Base-by-base conservation (phyloP, 1,284 basidiomycete species). In the Moesziomyces parantarcticus region DNA sequence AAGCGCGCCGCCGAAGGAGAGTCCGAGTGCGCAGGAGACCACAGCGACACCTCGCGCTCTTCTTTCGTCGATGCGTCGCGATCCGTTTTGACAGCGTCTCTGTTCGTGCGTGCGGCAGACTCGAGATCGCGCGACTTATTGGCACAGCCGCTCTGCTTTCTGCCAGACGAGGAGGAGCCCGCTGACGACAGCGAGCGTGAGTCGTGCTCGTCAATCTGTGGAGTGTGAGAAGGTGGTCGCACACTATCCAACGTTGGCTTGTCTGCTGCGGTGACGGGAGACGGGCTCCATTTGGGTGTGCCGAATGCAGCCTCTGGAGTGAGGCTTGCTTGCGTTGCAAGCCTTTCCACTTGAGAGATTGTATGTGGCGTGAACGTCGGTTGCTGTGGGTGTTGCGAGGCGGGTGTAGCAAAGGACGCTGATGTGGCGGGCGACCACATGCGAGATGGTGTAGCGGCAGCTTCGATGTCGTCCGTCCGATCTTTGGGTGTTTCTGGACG, bases 1-100 rank as follows among this genome's bases (percentile, higher is more conserved):
- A 63, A 63, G 4, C 59, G 40, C 5, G 59, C 66, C 11, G 52
- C 66, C 5, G 66, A 62, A 5, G 66, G 66, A 1, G 66, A 69
- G 47, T 61, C 50, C 4, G 51, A 42, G n/a, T 49, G 50, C 11
- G 34, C 21, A 1, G 58, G 25, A 1, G 56, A 64, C 8, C 4
- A 18, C n/a, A 48, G 29, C 0, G 39, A 32, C 0, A 47, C 14
- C 7, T 47, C 45, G 21, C 34, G 39, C 20, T 44, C 29, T 11
- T 29, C 11, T 2, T 29, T 29, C 1, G 29, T 10, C 29, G 29
- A 29, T 29, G 29, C 29, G 29, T 29, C 29, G 29, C 9, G 29
- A 8, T 29, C 9, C 29, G 29, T 11, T 29, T 29, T 29, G 2
- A 2, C 11, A 29, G 29, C 29, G 8, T 29, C 6, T 8, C 29